These are phyloP conservation scores for Tuber magnatum DNA, from an alignment of 495 filamentous ascomycete genomes.

Conservation along the genomic window DNA sequence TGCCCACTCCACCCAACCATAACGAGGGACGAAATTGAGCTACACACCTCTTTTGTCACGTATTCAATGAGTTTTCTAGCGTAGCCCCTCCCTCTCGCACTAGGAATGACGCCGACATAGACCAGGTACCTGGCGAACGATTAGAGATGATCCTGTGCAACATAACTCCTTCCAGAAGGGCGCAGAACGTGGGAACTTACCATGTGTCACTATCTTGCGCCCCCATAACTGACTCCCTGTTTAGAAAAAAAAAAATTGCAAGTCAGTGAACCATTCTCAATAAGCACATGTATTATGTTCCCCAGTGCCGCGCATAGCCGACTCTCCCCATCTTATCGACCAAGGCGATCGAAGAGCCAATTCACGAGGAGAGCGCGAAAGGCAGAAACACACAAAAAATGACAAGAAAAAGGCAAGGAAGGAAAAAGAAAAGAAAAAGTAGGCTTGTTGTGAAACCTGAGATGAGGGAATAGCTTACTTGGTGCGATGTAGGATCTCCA, in stretches of 20 bases:
- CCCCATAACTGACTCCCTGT: constrained; percentile 47
- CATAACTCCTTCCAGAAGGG: constrained; percentile 24
- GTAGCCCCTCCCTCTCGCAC: constrained; percentile 60
- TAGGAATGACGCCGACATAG: constrained; percentile 65
- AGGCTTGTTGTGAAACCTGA: background rate
- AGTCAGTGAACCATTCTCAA: constrained; percentile 24
- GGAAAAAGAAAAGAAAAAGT: background rate
- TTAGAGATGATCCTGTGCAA: constrained; percentile 35
- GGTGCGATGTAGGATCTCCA: constrained; percentile 66
- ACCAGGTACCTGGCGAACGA: constrained; percentile 55
- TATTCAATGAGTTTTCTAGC: constrained; percentile 60
- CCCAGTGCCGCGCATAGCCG: background rate
- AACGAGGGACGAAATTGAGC: background rate
- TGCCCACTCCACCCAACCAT: background rate
- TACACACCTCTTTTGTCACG: constrained; percentile 54
- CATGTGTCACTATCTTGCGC: constrained; percentile 55
- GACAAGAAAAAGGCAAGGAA: background rate
- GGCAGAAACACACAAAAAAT: background rate
- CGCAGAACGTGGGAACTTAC: constrained; percentile 43
- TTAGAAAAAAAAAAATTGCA: constrained; percentile 19
- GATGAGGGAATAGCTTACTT: constrained; percentile 47
- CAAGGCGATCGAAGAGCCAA: background rate
- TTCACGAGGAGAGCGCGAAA: background rate
- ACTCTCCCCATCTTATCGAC: background rate
- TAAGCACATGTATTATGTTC: constrained; percentile 11